Evolutionary conservation across 768 basidiomycete species (phyloP), one percentile per base, ranked within the genome.

Genomic region (Saitozyma podzolica): DNA sequence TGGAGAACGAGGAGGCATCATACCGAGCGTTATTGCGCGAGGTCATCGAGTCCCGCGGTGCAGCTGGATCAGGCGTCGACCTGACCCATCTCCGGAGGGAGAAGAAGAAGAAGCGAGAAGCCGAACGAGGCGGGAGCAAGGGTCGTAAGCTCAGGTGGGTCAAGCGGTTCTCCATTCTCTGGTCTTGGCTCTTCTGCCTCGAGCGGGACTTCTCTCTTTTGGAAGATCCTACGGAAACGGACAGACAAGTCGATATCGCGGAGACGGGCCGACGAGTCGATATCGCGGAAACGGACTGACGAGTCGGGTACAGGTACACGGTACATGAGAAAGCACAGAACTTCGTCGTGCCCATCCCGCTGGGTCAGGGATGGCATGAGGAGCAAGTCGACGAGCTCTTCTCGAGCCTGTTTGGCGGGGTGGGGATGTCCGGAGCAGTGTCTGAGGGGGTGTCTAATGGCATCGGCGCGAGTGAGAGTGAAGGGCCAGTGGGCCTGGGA

Each of bases 331-430:
- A 96, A 81, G 82, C 96, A 54, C 91, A 93, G 78, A 92, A 93
- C 79, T 98, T 97, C 77, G 95, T 95, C 89, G 91, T 93, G 1
- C 95, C 95, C 7, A 87, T 93, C 40, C 73, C 77, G 19, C 70
- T 81, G 0, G 77, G 80, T 41, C 86, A 86, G 39, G 84, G 82
- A 59, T 99, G 96, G 96, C 92, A 95, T 66, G 92, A 97, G 63
- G 92, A 92, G 73, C 96, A 98, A 81, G 85, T 93, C 58, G 94
- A 99, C 74, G 95, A 98, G 77, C 80, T 98, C 58, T 98, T 99
- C 80, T 84, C 87, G 29, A 91, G 90, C 39, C 79, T 99, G 50
- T 83, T 98, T 40, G 93, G 94, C 16, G 76, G 78, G 0, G 72
- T 65, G 9, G 70, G 75, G 19, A 61, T 68, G 59, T 50, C 54